These are phyloP conservation scores for Talinum fruticosum DNA, from an alignment of 148 eudicot species.

Conservation along the genomic window DNA sequence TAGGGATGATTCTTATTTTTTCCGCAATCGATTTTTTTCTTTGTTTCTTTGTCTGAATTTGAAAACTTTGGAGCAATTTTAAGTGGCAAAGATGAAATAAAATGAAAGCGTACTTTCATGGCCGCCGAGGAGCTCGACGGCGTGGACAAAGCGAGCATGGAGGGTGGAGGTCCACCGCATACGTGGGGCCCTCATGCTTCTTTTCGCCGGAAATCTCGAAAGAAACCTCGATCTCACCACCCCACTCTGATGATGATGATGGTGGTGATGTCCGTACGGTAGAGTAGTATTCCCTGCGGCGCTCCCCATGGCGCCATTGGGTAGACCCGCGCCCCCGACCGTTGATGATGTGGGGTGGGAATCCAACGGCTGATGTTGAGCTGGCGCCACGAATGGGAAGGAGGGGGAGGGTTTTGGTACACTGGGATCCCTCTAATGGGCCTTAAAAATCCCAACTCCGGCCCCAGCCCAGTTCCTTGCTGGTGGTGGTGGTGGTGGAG, in stretches of 20 bases:
- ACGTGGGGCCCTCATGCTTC: conserved; percentile 93
- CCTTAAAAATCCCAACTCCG: conserved; percentile 47
- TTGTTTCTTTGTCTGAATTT: too few species aligned
- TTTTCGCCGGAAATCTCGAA: conserved; percentile 68
- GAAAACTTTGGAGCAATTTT: too few species aligned
- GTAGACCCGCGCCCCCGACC: too few species aligned
- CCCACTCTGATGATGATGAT: not conserved
- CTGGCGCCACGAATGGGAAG: conserved; percentile 37
- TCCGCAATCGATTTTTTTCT: not conserved
- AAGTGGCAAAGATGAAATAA: too few species aligned
- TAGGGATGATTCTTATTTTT: not conserved
- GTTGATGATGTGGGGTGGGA: conserved; percentile 5
- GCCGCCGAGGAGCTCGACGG: conserved; percentile 96
- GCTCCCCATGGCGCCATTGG: not conserved
- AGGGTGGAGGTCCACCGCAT: conserved; percentile 97
- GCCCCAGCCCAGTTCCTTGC: conserved; percentile 2
- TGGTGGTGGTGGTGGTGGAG: not conserved
- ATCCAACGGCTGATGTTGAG: conserved; percentile 17
- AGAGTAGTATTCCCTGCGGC: not conserved
- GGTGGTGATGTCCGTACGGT: conserved; percentile 4
- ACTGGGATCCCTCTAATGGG: conserved; percentile 92
- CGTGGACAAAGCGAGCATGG: conserved; percentile 90
- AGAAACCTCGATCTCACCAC: conserved; percentile 50
- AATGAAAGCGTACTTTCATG: conserved; percentile 65
- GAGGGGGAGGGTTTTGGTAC: conserved; percentile 61